Conservation (phyloP, 805 yeast genomes). For the Candida coquimbonensis region DNA sequence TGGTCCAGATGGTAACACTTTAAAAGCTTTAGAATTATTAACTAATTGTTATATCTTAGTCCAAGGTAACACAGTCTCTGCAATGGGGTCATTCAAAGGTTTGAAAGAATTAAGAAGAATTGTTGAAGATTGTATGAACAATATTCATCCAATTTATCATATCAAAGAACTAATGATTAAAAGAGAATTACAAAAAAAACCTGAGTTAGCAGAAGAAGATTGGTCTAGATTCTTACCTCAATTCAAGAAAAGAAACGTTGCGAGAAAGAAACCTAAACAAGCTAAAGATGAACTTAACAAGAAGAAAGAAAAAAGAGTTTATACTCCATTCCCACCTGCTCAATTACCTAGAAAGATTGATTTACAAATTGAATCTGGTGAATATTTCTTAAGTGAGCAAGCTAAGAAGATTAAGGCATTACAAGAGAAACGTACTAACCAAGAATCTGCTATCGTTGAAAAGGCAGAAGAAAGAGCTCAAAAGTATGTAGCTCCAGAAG, state of each 20-base stretch:
- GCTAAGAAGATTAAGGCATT: conserved; percentile 69
- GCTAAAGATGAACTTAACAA: conserved; percentile 42
- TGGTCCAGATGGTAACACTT: conserved; percentile 95
- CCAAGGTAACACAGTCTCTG: conserved; percentile 95
- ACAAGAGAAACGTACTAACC: conserved; percentile 73
- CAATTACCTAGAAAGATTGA: conserved; percentile 96
- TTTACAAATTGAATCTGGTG: conserved; percentile 96
- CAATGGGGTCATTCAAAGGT: conserved; percentile 95
- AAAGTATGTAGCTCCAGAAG: conserved; percentile 84
- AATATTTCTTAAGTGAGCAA: conserved; percentile 83
- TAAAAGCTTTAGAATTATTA: conserved; percentile 88
- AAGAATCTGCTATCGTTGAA: conserved; percentile 58
- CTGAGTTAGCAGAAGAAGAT: conserved; percentile 91
- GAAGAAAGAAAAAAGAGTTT: conserved; percentile 53
- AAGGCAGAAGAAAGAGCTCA: conserved; percentile 66
- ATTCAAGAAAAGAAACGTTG: conserved; percentile 93
- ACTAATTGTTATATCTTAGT: conserved; percentile 95
- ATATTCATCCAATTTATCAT: conserved; percentile 95
- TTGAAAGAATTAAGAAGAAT: conserved; percentile 87
- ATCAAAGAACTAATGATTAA: conserved; percentile 97
- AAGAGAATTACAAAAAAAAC: conserved; percentile 89
- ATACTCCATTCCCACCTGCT: conserved; percentile 99
- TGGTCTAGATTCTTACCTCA: conserved; percentile 96
- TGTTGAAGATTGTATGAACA: conserved; percentile 96
- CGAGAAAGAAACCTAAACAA: conserved; percentile 80